Base-by-base conservation (phyloP, 2,329 filamentous ascomycete species). In the Bipolaris victoriae region DNA sequence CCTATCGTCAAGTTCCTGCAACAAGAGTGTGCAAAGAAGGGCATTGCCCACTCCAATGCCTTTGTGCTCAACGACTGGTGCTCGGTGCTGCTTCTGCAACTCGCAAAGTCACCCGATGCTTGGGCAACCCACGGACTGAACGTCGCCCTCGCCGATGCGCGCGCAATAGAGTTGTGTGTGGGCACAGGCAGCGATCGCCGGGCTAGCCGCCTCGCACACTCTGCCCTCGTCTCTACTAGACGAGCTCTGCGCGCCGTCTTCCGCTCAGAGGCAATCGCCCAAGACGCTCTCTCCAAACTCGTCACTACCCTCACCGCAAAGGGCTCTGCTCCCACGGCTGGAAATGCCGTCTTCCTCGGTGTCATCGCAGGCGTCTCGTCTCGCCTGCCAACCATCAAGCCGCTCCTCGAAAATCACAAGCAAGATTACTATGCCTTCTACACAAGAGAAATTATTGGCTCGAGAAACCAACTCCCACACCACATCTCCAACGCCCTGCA, bases 61-160 rank as follows among this genome's bases (percentile, higher is more conserved):
- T 96, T 97, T 73, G 91, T 96, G 47, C 81, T 99, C 65, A 84
- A 95, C 13, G 91, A 97, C 76, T 99, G 94, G 94, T 92, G 88
- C 76, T 90, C 89, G 57, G 76, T 94, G 56, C 79, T 97, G 49
- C 84, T 97, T 65, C 88, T 93, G 69, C 83, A 89, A 56, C 81
- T 92, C 24, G 85, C 85, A 31, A 83, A 83, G 46, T 85, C 78
- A 47, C 75, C 84, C 15, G 72, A 83, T 9, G 75, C 85, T 41
- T 92, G 88, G 88, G 84, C 86, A 49, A 81, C 81, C 68, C 87
- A 88, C 74, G 85, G 86, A 51, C 69, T 83, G 61, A 87, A 91
- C 33, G 78, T 95, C 40, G 78, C 96, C 26, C 76, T 85, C 33
- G 85, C 89, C 47, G 83, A 90, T 73, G 90, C 91, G 22, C 87